phyloP scores from a whole-genome alignment of 129 eudicot species.

The Escallonia rubra region DNA sequence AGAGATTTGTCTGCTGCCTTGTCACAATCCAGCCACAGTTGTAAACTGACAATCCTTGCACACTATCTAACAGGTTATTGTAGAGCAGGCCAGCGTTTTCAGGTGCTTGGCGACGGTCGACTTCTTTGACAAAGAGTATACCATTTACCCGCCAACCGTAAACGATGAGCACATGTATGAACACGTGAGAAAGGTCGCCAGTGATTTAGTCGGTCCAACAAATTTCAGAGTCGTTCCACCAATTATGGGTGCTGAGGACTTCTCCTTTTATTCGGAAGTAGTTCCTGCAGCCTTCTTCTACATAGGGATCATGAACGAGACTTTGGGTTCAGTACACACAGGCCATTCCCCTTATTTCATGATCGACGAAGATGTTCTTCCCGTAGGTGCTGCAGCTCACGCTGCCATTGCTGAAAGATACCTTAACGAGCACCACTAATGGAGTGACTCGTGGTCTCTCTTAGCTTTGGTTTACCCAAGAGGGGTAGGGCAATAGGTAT shows the following conservation, averaged over 20 bases:
- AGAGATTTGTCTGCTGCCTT: background rate
- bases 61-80: slow-evolving; percentile 47
- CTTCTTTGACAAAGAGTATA: slow-evolving; percentile 57
- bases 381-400: slow-evolving; percentile 87
- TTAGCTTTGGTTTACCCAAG: background rate
- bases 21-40: background rate
- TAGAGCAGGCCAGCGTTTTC: slow-evolving; percentile 69
- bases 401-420: slow-evolving; percentile 88
- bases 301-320: slow-evolving; percentile 82
- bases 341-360: slow-evolving; percentile 88
- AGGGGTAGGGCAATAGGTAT: slow-evolving; percentile 1
- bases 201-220: slow-evolving; percentile 55
- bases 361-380: slow-evolving; percentile 86
- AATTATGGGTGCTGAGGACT: slow-evolving; percentile 92
- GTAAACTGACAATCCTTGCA: too few relatives aligned
- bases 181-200: slow-evolving; percentile 62
- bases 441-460: background rate
- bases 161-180: slow-evolving; percentile 68
- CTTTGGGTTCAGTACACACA: slow-evolving; percentile 56
- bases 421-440: slow-evolving; percentile 33
- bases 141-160: slow-evolving; percentile 79
- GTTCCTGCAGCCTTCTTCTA: slow-evolving; percentile 80
- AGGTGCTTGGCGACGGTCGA: slow-evolving; percentile 73
- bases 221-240: slow-evolving; percentile 62
- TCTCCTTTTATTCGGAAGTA: slow-evolving; percentile 74